Conservation (phyloP, 2,329 filamentous ascomycete species). For the Scedosporium aurantiacum region DNA sequence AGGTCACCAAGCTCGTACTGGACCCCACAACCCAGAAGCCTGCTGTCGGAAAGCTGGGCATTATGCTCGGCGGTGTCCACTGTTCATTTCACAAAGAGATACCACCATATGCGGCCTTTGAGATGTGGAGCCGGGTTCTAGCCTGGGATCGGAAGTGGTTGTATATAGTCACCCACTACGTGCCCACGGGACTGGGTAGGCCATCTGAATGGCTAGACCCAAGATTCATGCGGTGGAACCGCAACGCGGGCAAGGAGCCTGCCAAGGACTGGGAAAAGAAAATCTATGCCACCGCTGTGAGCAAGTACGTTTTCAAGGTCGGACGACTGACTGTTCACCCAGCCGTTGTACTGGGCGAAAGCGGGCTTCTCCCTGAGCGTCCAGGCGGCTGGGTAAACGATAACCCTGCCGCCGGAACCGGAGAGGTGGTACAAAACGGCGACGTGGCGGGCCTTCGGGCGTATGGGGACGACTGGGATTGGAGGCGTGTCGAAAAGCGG, state of each 20-base stretch:
- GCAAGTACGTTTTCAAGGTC: constrained; percentile 76
- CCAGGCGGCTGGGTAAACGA: constrained; percentile 52
- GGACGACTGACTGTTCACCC: constrained; percentile 77
- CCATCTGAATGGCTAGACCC: constrained; percentile 43
- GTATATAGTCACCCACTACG: constrained; percentile 64
- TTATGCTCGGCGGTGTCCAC: constrained; percentile 62
- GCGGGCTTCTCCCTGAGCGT: constrained; percentile 61
- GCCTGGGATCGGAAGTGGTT: constrained; percentile 76
- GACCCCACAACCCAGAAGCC: constrained; percentile 36
- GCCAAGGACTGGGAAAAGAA: constrained; percentile 43
- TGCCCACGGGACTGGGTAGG: constrained; percentile 48
- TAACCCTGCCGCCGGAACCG: constrained; percentile 25
- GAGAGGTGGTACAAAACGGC: constrained; percentile 17
- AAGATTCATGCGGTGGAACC: constrained; percentile 29
- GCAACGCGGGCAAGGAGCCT: constrained; percentile 24
- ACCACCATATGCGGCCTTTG: constrained; percentile 54
- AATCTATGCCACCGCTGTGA: constrained; percentile 60
- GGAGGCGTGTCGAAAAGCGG: constrained; percentile 44
- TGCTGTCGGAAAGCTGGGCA: constrained; percentile 42
- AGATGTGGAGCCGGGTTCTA: constrained; percentile 62
- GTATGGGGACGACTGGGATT: constrained; percentile 39
- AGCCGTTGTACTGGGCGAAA: constrained; percentile 59
- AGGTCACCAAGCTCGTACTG: constrained; percentile 35
- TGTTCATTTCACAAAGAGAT: constrained; percentile 69
- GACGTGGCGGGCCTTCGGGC: constrained; percentile 9